Evolutionary conservation across 2,329 filamentous ascomycete genomes (phyloP), one percentile per base, ranked within the genome.

Genomic region (Aspergillus hiratsukae): DNA sequence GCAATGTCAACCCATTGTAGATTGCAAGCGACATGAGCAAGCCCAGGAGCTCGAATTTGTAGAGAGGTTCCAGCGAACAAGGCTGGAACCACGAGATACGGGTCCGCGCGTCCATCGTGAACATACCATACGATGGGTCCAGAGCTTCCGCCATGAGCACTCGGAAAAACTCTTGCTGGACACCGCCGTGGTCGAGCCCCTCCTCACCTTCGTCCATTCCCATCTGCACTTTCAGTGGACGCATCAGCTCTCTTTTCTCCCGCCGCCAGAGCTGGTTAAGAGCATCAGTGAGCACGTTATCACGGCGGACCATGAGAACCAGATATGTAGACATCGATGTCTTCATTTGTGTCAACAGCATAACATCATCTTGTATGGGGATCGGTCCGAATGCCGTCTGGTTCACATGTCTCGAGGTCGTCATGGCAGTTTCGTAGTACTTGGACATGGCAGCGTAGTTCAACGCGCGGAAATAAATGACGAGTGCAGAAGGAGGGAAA

Each of bases 141-240:
- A 97, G 81, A 3, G 89, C 89, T 67, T 96, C 87, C 0, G 85
- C 84, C 64, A 97, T 86, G 19, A 90, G 86, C 28, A 97, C 76
- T 17, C 91, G 86, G 76, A 99, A 97, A 70, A 96, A 97, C 61
- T 99, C 94, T 70, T 96, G 92, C 65, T 97, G 93, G 1, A 99
- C 92, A 60, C 94, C 94, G 46, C 94, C 94, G 50, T 93, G 91
- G 71, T 99, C 94, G 35, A 95, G 85, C 0, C 94, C 94, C 70
- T 95, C 87, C 72, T 97, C 94, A 29, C 91, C 90, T 53, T 81
- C 80, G 35, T 90, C 87, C 68, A 91, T 88, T 3, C 91, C 91
- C 56, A 97, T 83, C 51, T 90, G 87, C 8, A 99, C 87, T 66
- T 96, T 96, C 35, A 99, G 76, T 1, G 94, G 94, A 27, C 91